Evolutionary conservation across 805 yeast genomes (phyloP).

Genomic region (Martiniozyma abietophila): DNA sequence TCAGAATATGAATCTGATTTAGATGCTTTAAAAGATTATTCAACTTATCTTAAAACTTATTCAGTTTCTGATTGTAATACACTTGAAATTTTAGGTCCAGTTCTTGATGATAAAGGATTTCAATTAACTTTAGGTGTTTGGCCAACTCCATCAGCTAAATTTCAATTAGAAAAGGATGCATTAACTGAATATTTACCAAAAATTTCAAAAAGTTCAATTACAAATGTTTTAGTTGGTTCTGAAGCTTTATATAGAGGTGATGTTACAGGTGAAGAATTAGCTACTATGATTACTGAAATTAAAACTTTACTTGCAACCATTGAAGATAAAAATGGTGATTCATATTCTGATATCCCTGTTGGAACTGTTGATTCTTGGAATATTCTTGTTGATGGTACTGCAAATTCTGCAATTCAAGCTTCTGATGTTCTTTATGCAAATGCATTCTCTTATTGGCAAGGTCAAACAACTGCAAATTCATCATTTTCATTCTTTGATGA

Average conservation of each 20-base stretch:
- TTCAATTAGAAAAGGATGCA: constrained; percentile 63
- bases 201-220: constrained; percentile 58
- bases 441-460: constrained; percentile 99
- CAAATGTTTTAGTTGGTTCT: constrained; percentile 83
- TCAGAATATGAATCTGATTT: constrained; percentile 66
- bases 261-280: constrained; percentile 65
- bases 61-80: constrained; percentile 95
- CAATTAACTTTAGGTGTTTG: constrained; percentile 77
- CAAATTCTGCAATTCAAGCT: constrained; percentile 62
- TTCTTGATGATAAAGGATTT: constrained; percentile 71
- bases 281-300: constrained; percentile 53
- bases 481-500: constrained; percentile 92
- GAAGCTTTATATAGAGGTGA: constrained; percentile 93
- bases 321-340: constrained; percentile 71
- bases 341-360: constrained; percentile 63
- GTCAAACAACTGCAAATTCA: constrained; percentile 75
- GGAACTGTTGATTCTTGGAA: constrained; percentile 98
- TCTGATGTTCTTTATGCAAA: constrained; percentile 85
- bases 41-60: constrained; percentile 69
- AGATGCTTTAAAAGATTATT: constrained; percentile 44
- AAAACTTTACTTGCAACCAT: constrained; percentile 51
- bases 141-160: constrained; percentile 86
- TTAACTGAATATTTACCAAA: constrained; percentile 61
- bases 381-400: constrained; percentile 70
- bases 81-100: constrained; percentile 76